Percentiles rank a stretch among this genome's conserved stretches.
These are phyloP conservation scores for Blastobotrys peoriensis DNA, from an alignment of 805 yeast genomes.

Conservation along the genomic window DNA sequence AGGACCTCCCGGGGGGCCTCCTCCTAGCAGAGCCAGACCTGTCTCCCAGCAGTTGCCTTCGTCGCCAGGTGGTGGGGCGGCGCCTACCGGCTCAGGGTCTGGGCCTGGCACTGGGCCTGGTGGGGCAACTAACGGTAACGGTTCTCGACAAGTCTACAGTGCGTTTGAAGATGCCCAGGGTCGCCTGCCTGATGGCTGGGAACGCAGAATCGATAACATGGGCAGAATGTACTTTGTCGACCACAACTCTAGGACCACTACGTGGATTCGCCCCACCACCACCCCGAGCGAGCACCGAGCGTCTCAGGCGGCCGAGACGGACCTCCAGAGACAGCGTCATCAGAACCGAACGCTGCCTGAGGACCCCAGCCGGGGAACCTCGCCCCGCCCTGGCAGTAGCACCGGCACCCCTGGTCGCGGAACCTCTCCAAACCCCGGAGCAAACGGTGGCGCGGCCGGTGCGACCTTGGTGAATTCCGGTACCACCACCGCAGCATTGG, in stretches of 20 bases:
- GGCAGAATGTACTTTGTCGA: constrained; percentile 98
- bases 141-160: constrained; percentile 58
- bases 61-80: constrained; percentile 5
- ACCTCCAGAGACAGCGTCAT: constrained; percentile 85
- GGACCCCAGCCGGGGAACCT: constrained; percentile 30
- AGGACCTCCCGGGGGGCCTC: constrained; percentile 11
- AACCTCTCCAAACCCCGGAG: constrained; percentile 42
- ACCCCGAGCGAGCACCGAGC: constrained; percentile 62
- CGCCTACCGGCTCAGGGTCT: constrained; percentile 3
- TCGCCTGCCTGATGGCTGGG: constrained; percentile 98
- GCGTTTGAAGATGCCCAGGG: constrained; percentile 98
- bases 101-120: constrained; percentile 21
- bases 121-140: constrained; percentile 14
- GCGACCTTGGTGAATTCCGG: constrained; percentile 62
- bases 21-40: constrained; percentile 11
- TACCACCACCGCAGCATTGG: constrained; percentile 90
- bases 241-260: constrained; percentile 94
- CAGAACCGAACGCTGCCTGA: constrained; percentile 87
- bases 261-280: constrained; percentile 98
- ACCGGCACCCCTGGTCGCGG: constrained; percentile 12
- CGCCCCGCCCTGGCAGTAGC: constrained; percentile 20
- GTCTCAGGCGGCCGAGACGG: constrained; percentile 54
- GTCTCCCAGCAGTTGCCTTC: background rate
- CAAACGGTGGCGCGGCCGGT: constrained; percentile 38
- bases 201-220: constrained; percentile 92